These are phyloP conservation scores for Cryphonectria parasitica DNA, from an alignment of 2,329 filamentous ascomycete species.

Conservation along the genomic window DNA sequence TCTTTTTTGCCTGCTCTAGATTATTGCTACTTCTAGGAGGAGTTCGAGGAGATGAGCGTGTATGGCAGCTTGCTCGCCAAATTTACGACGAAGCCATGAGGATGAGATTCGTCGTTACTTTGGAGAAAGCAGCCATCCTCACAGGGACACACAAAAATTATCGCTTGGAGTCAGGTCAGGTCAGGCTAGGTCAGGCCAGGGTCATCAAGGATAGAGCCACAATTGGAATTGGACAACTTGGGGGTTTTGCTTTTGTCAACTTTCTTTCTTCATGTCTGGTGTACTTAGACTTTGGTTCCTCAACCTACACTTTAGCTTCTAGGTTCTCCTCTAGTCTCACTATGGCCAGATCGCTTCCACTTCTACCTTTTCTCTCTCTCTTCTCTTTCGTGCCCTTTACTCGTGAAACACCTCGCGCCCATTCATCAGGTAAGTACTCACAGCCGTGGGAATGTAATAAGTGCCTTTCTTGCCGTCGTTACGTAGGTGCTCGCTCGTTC, in stretches of 20 bases:
- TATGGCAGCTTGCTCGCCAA: neutral
- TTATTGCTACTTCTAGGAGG: neutral
- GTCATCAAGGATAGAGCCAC: neutral
- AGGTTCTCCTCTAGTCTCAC: neutral
- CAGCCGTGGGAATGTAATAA: neutral
- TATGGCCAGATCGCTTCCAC: neutral
- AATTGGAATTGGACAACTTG: neutral
- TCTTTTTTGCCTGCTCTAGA: conserved; percentile 10
- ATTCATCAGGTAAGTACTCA: neutral
- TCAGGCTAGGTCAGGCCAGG: neutral
- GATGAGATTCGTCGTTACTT: neutral
- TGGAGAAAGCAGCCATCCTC: neutral
- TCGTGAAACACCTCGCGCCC: neutral
- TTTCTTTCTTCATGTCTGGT: neutral
- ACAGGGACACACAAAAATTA: neutral
- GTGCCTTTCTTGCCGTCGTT: neutral
- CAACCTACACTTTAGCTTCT: neutral
- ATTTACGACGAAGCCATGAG: neutral
- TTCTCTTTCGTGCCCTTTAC: neutral
- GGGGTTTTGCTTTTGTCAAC: neutral
- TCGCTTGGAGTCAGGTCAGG: neutral
- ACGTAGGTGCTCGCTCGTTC: neutral
- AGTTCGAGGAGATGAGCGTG: neutral
- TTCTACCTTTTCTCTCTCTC: neutral
- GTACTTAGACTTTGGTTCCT: neutral